Evolutionary conservation across 2,329 filamentous ascomycete genomes (phyloP).

Genomic region (Knoxdaviesia proteae): DNA sequence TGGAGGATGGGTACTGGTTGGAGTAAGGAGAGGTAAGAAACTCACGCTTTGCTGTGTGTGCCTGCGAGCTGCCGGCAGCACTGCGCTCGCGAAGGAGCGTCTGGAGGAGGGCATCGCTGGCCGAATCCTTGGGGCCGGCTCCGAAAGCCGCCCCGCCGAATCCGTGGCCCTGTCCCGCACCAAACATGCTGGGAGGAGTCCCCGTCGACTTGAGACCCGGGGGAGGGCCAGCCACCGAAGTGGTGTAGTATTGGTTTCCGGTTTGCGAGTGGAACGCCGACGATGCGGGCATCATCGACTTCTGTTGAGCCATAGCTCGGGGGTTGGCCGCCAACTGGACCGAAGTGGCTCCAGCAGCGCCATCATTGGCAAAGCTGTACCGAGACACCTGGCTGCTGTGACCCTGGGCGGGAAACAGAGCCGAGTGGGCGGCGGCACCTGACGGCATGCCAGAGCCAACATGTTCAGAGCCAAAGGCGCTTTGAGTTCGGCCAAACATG

Average conservation of each 20-base stretch:
- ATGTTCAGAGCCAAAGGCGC: constrained; percentile 31
- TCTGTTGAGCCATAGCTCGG: constrained; percentile 65
- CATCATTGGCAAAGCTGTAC: constrained; percentile 73
- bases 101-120: constrained; percentile 50
- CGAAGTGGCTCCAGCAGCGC: constrained; percentile 23
- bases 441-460: constrained; percentile 6
- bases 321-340: constrained; percentile 64
- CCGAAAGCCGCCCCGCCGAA: constrained; percentile 58
- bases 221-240: constrained; percentile 76
- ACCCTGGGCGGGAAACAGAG: constrained; percentile 36
- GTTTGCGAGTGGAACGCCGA: constrained; percentile 37
- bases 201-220: constrained; percentile 89
- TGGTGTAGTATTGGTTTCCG: constrained; percentile 56
- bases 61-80: constrained; percentile 12
- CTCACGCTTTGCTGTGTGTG: constrained; percentile 84
- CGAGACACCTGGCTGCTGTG: constrained; percentile 72
- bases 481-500: constrained; percentile 43
- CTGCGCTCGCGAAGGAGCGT: constrained; percentile 53
- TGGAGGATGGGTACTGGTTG: constrained; percentile 66
- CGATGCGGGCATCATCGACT: constrained; percentile 54
- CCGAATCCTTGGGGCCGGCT: constrained; percentile 47
- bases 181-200: constrained; percentile 88
- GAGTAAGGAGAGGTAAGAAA: constrained; percentile 86
- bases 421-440: constrained; percentile 25
- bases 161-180: constrained; percentile 47